Evolutionary conservation across 768 basidiomycete species (phyloP).

Genomic region (Lactarius deliciosus): DNA sequence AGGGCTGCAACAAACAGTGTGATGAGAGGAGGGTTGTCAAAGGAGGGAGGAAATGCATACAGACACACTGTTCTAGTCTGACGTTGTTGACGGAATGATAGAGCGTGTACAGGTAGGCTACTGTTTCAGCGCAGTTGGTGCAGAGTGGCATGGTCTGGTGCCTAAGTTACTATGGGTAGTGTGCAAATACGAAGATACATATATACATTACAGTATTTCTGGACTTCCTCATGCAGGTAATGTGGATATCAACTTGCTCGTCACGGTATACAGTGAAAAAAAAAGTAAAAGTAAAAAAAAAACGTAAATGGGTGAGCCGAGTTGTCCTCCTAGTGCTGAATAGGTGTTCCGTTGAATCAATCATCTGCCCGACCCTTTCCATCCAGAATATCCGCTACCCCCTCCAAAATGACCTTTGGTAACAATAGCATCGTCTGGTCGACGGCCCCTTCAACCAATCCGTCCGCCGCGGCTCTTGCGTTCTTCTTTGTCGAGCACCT

Average conservation of each 20-base stretch:
- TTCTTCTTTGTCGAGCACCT: slow-evolving; percentile 56
- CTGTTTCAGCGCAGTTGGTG: slow-evolving; percentile 66
- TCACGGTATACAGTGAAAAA: slow-evolving; percentile 14
- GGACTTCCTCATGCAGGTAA: background rate
- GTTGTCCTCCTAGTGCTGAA: background rate
- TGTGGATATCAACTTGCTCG: slow-evolving; percentile 14
- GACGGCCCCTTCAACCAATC: slow-evolving; percentile 43
- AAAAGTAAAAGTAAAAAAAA: background rate
- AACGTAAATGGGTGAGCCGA: background rate
- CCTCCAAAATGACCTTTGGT: slow-evolving; percentile 78
- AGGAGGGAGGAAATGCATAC: slow-evolving; percentile 35
- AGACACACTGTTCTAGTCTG: slow-evolving; percentile 79
- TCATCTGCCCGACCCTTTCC: slow-evolving; percentile 13
- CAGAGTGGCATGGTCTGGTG: slow-evolving; percentile 67
- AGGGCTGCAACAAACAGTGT: slow-evolving; percentile 42
- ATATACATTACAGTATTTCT: slow-evolving; percentile 15
- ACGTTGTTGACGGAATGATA: slow-evolving; percentile 79
- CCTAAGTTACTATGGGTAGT: background rate
- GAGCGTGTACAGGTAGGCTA: slow-evolving; percentile 73
- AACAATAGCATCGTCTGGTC: slow-evolving; percentile 61
- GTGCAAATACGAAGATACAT: slow-evolving; percentile 9
- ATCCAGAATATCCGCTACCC: slow-evolving; percentile 55
- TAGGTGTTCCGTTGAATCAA: slow-evolving; percentile 1
- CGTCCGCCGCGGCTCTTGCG: slow-evolving; percentile 31
- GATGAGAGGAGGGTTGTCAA: background rate